Conservation (phyloP, 257 asterid species). For the Solanum tacnaense region DNA sequence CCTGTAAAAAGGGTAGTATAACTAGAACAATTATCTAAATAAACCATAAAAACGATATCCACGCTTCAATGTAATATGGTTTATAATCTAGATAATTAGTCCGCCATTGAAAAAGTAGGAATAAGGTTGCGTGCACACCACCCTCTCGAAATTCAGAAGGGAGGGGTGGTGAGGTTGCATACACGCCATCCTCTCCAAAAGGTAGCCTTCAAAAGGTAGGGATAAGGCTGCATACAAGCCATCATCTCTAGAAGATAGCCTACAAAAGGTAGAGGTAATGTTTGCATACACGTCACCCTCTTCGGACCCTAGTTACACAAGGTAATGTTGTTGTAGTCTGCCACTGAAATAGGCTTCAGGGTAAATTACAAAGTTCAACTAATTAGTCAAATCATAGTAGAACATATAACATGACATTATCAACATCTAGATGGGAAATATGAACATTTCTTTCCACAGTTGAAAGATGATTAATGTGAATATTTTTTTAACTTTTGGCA, state of each 20-base stretch:
- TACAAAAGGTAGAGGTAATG: background rate
- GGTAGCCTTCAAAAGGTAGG: background rate
- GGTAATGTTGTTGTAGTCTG: background rate
- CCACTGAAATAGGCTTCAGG: background rate
- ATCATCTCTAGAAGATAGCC: background rate
- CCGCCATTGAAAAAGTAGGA: background rate
- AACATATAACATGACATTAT: background rate
- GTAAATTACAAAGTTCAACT: background rate
- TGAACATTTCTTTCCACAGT: background rate
- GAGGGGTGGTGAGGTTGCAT: background rate
- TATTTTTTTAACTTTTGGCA: conserved; percentile 11
- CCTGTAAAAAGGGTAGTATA: background rate
- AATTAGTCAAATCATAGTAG: background rate
- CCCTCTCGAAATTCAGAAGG: background rate
- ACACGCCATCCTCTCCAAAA: background rate
- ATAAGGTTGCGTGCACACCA: background rate
- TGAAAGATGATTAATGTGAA: background rate
- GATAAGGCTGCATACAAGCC: background rate
- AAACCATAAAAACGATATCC: background rate
- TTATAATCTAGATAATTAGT: background rate
- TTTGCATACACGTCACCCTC: background rate
- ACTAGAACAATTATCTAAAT: background rate
- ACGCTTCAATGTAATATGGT: background rate
- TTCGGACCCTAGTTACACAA: background rate
- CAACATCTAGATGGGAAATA: background rate